A percentile compares a stretch with the other conserved stretches of the same genome.
These are phyloP conservation scores for Podospora appendiculata DNA, from an alignment of 495 filamentous ascomycete genomes.

Conservation along the genomic window DNA sequence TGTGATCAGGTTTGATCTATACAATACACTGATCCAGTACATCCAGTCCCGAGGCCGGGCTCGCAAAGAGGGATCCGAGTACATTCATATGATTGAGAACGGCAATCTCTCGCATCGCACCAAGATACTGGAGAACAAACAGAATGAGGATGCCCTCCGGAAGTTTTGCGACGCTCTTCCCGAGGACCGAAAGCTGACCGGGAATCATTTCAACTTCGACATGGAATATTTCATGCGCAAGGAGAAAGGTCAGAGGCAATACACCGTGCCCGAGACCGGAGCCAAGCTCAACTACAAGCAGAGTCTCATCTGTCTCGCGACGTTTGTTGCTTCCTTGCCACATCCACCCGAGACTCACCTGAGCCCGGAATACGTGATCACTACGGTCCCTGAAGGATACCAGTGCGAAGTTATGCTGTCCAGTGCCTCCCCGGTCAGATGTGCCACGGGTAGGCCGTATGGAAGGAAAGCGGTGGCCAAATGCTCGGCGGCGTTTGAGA, in stretches of 20 bases:
- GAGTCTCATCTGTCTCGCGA: conserved; percentile 56
- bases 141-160: conserved; percentile 51
- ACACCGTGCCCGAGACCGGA: conserved; percentile 57
- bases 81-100: conserved; percentile 74
- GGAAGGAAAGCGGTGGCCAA: conserved; percentile 72
- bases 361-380: conserved; percentile 58
- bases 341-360: conserved; percentile 47
- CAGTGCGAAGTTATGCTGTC: conserved; percentile 79
- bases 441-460: conserved; percentile 52
- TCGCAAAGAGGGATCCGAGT: conserved; percentile 66
- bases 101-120: conserved; percentile 53
- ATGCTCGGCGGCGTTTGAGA: conserved; percentile 81
- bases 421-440: conserved; percentile 61
- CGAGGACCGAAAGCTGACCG: conserved; percentile 62
- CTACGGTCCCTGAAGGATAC: conserved; percentile 50
- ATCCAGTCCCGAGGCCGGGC: conserved; percentile 93
- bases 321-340: conserved; percentile 49
- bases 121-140: conserved; percentile 48
- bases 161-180: conserved; percentile 70
- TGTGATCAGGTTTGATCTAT: conserved; percentile 85
- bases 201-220: conserved; percentile 49
- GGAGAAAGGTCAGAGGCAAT: conserved; percentile 49
- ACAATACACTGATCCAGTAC: conserved; percentile 86
- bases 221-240: conserved; percentile 47
- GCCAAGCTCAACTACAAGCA: conserved; percentile 76